These are phyloP conservation scores for Sonneratia caseolaris DNA, from an alignment of 345 rosid genomes.

Conservation along the genomic window DNA sequence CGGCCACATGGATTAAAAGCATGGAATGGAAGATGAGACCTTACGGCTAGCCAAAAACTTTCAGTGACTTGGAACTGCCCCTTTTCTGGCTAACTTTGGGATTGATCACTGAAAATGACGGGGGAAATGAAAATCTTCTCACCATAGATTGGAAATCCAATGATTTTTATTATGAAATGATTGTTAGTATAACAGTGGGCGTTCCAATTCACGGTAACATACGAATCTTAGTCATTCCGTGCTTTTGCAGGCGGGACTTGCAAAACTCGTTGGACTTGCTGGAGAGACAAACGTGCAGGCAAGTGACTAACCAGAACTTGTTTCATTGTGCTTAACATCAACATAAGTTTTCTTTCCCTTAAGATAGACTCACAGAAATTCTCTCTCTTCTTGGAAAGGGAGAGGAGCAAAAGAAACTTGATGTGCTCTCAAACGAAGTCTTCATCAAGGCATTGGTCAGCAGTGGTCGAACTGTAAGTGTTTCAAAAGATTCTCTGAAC, in stretches of 20 bases:
- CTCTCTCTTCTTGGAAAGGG: slow-evolving; percentile 37
- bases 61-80: background rate
- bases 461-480: slow-evolving; percentile 92
- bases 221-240: background rate
- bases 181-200: background rate
- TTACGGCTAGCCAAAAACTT: background rate
- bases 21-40: background rate
- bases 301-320: slow-evolving; percentile 12
- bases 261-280: slow-evolving; percentile 89
- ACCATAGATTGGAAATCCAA: background rate
- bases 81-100: background rate
- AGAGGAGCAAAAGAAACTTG: slow-evolving; percentile 96
- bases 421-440: slow-evolving; percentile 93
- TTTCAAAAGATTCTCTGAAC: background rate
- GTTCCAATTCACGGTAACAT: background rate
- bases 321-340: background rate
- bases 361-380: background rate
- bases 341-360: background rate
- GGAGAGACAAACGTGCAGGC: slow-evolving; percentile 96
- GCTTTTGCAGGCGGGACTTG: slow-evolving; percentile 82
- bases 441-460: slow-evolving; percentile 86
- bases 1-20: too few relatives aligned
- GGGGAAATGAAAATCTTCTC: background rate
- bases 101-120: background rate
- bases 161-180: background rate